phyloP scores from a whole-genome alignment of 768 basidiomycete species.

The Tephrocybe rancida region DNA sequence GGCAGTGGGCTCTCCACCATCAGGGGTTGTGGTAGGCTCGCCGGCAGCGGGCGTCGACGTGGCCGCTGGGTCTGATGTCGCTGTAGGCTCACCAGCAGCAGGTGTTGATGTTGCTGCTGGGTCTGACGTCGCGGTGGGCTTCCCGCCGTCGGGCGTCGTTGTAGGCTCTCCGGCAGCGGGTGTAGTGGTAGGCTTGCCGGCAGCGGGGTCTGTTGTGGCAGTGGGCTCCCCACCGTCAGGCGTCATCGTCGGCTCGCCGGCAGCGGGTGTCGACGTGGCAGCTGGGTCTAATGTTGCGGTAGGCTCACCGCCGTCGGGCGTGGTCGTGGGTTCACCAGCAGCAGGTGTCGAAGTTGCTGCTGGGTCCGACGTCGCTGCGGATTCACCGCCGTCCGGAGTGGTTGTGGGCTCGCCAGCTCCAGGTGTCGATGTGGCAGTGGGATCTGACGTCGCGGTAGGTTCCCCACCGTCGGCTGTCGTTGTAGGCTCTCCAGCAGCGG shows the following conservation, averaged over 20 bases:
- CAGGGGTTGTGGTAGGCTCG: not conserved
- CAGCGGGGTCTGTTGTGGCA: not conserved
- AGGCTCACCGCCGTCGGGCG: not conserved
- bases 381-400: not conserved
- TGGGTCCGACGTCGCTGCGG: not conserved
- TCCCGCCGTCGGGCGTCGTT: no score
- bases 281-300: not conserved
- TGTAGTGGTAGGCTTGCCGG: not conserved
- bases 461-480: not conserved
- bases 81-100: not conserved
- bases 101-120: no score
- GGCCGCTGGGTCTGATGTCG: not conserved
- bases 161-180: not conserved
- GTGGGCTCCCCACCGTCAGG: not conserved
- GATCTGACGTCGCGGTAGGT: not conserved
- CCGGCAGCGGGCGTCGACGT: not conserved
- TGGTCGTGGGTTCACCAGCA: not conserved
- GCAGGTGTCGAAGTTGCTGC: not conserved
- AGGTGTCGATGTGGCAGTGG: not conserved
- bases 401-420: not conserved
- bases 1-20: not conserved
- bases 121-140: no score
- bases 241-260: not conserved
- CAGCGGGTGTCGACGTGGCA: not conserved
- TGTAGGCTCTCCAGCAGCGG: not conserved